A percentile compares a stretch with the other conserved stretches of the same genome.
Conservation (phyloP, 192 early-diverging fungal genomes). For the Podila verticillata region DNA sequence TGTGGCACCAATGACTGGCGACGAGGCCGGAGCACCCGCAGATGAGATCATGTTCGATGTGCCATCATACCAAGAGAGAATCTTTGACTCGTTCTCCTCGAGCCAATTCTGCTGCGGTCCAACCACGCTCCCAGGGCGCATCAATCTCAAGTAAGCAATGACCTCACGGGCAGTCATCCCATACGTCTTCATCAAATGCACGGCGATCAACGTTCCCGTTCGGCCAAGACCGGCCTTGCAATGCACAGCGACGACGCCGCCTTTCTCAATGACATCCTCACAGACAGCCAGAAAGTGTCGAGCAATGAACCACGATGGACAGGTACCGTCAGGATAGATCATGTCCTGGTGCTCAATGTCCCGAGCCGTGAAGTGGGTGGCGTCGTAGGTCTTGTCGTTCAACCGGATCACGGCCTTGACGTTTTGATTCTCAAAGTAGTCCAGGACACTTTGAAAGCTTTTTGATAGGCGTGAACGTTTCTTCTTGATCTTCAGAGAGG, state of each 20-base stretch:
- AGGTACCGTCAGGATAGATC: slow-evolving; percentile 76
- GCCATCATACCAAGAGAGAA: slow-evolving; percentile 5
- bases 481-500: slow-evolving; percentile 9
- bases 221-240: slow-evolving; percentile 40
- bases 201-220: slow-evolving; percentile 39
- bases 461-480: slow-evolving; percentile 16
- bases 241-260: slow-evolving; percentile 31
- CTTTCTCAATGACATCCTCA: slow-evolving; percentile 58
- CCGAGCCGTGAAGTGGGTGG: slow-evolving; percentile 57
- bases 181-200: slow-evolving; percentile 77
- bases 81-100: slow-evolving; percentile 30
- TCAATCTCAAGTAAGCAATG: slow-evolving; percentile 69
- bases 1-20: not conserved
- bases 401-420: slow-evolving; percentile 67
- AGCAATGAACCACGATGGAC: slow-evolving; percentile 71
- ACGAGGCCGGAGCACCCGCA: not conserved
- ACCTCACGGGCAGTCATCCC: slow-evolving; percentile 72
- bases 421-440: slow-evolving; percentile 59
- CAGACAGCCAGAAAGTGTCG: slow-evolving; percentile 72
- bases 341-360: slow-evolving; percentile 75
- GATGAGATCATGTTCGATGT: not conserved
- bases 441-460: slow-evolving; percentile 57
- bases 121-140: slow-evolving; percentile 76
- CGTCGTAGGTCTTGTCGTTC: slow-evolving; percentile 75
- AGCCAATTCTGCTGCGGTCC: slow-evolving; percentile 83